Conservation (phyloP, 2,329 filamentous ascomycete species). For the Purpureocillium takamizusanense region DNA sequence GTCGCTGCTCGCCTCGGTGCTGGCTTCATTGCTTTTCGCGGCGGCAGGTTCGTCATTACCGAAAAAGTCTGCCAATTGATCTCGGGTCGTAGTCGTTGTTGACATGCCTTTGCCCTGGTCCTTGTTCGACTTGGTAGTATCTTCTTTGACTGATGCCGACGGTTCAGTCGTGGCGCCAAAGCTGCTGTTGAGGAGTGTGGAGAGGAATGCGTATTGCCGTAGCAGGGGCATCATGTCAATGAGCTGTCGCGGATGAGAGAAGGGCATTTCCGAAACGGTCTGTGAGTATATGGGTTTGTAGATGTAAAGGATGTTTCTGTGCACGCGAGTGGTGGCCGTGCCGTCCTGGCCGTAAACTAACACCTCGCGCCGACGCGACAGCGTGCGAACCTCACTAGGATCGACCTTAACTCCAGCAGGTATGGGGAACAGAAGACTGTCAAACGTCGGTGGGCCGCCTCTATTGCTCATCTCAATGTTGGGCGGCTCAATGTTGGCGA, state of each 20-base stretch:
- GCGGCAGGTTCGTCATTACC: conserved; percentile 1
- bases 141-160: conserved; percentile 2
- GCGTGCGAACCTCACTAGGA: conserved; percentile 47
- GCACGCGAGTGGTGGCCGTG: conserved; percentile 13
- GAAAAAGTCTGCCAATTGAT: conserved; percentile 24
- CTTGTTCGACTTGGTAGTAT: conserved; percentile 1
- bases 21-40: not conserved
- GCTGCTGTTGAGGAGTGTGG: conserved; percentile 52
- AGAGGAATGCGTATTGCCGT: conserved; percentile 66
- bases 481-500: conserved; percentile 38
- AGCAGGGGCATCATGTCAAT: conserved; percentile 64
- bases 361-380: conserved; percentile 39
- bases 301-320: conserved; percentile 56
- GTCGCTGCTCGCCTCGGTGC: conserved; percentile 13
- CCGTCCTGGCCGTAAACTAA: conserved; percentile 26
- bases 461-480: conserved; percentile 21
- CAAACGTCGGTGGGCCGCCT: conserved; percentile 37
- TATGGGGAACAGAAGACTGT: conserved; percentile 49
- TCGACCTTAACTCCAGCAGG: conserved; percentile 39
- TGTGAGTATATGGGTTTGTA: conserved; percentile 66
- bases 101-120: conserved; percentile 1
- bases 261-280: conserved; percentile 58
- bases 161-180: conserved; percentile 34
- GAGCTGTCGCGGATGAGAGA: conserved; percentile 70
- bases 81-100: conserved; percentile 16